Base-by-base conservation (phyloP, 164 flowering plant genomes). In the Annona cherimola region DNA sequence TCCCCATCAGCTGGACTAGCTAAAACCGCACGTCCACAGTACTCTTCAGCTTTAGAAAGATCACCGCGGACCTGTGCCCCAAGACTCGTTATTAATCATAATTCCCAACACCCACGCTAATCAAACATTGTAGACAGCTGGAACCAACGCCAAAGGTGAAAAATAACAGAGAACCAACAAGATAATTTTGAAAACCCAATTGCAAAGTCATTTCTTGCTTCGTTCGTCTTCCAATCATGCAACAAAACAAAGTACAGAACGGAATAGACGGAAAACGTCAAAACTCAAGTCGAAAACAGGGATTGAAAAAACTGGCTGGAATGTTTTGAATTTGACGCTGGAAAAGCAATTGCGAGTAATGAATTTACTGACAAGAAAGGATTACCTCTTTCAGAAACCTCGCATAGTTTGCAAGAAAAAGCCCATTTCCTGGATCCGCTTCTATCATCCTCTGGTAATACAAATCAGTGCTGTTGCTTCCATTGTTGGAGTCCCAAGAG, bases 11-110 rank as follows among this genome's bases (percentile, higher is more conserved):
- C 71, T 4, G 96, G 97, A 70, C 83, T 86, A 4, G 86, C 88
- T 66, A 94, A 55, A 54, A 94, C 82, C 42, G 98, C 94, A 78
- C 95, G 86, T 20, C 90, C 93, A 74, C 85, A 90, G 68, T 88
- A 94, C 82, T 92, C 95, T 76, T 94, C 93, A 0, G 97, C 94
- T 79, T 83, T 92, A 3, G 39, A 80, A 14, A 77, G 74, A 76
- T 94, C 95, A 44, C 84, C 84, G 1, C 84, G 81, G 63, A 90
- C 96, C 98, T 94, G 78, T 69, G 63, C 40, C 44, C 63, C 63
- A 3, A 6, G 35, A 61, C 18, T 9, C 14, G 11, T 50, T 50
- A 50, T 50, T 12, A 16, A 50, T 50, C 57, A 9, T 50, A 16
- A 50, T 50, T 50, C 14, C 14, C 35, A 26, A 26, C 35, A 26